These are phyloP conservation scores for Papiliotrema flavescens DNA, from an alignment of 1,284 basidiomycete species.

Conservation along the genomic window DNA sequence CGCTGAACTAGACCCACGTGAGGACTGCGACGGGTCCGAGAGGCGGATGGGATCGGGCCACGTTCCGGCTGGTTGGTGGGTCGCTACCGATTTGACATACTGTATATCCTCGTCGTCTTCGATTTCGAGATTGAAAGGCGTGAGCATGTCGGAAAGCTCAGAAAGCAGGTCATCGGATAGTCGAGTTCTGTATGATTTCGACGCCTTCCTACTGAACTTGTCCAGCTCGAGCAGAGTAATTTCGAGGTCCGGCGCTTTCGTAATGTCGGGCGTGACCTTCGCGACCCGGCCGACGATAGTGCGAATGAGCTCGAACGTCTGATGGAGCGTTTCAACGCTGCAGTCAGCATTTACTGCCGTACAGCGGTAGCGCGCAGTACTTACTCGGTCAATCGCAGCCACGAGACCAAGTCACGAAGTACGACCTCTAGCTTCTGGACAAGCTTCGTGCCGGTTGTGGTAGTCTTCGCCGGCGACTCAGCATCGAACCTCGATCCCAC, in stretches of 20 bases:
- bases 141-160: constrained; percentile 45
- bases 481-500: constrained; percentile 7
- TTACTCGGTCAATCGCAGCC: constrained; percentile 82
- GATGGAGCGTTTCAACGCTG: constrained; percentile 73
- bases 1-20: neutral
- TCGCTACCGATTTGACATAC: constrained; percentile 19
- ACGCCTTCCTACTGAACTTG: constrained; percentile 42
- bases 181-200: constrained; percentile 40
- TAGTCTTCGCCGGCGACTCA: constrained; percentile 41
- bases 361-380: constrained; percentile 10
- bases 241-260: constrained; percentile 24
- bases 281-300: constrained; percentile 61
- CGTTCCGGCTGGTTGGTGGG: neutral
- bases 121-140: constrained; percentile 37
- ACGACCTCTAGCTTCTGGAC: constrained; percentile 72
- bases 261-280: constrained; percentile 28
- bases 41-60: neutral
- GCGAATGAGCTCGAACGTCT: constrained; percentile 76
- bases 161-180: constrained; percentile 46
- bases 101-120: constrained; percentile 41
- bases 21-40: neutral
- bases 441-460: constrained; percentile 63
- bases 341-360: constrained; percentile 1
- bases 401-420: constrained; percentile 69
- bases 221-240: constrained; percentile 40